Base-by-base conservation (phyloP, 2,329 filamentous ascomycete species). In the Chaetomiaceae sp. region DNA sequence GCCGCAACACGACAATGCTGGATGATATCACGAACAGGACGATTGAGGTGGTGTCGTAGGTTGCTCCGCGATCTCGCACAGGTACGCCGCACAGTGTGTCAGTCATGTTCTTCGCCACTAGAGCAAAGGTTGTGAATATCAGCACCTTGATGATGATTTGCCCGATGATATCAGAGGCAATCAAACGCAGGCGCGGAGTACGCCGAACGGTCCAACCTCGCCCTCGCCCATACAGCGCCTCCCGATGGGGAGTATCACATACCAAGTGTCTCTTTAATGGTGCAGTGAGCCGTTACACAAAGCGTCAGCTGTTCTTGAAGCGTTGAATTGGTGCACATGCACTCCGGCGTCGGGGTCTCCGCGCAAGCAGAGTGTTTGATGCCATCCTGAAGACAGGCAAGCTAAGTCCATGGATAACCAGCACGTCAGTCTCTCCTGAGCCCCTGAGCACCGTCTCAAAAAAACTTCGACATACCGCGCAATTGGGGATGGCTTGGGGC, bases 31-130 rank as follows among this genome's bases (percentile, higher is more conserved):
- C 36, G 24, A 29, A 38, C 30, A 52, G 9, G 6, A 45, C 12
- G 37, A 55, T 48, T 10, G 49, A 52, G 30, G 49, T 50, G 6
- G 50, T 47, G 35, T 52, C 49, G 30, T 50, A 56, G 34, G 50
- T 46, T 19, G 42, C 26, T n/a, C 22, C 41, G 32, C 34, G 37
- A 38, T 51, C n/a, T 20, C 29, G 45, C 10, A 38, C 9, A 6
- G 32, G 37, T 12, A 35, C 33, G 29, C 47, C 42, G 38, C 47
- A 49, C 12, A 26, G 4, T 12, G 47, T 42, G 20, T 20, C 8
- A 2, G 47, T 42, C 2, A 29, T 18, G 38, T 49, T 49, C 15
- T 45, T 49, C 2, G 47, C 17, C 19, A 38, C 47, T 49, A 17
- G 34, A 10, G 2, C 6, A 9, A 15, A 17, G 22, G 12, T 3